Base-by-base conservation (phyloP, 2,329 filamentous ascomycete species). In the Curvularia lunata region DNA sequence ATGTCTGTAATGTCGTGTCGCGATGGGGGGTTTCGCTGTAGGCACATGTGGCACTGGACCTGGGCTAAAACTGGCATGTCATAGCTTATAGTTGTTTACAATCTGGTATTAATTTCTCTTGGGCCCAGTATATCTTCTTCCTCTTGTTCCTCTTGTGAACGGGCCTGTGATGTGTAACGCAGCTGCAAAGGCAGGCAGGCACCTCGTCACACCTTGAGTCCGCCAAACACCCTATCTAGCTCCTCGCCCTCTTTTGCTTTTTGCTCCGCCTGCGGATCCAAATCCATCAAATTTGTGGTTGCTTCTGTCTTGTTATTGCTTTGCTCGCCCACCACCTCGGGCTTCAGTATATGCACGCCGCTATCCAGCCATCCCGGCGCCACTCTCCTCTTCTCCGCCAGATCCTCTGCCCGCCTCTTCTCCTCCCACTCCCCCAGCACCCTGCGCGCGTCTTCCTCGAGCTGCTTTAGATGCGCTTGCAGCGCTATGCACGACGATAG, bases 301-400 rank as follows among this genome's bases (percentile, higher is more conserved):
- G 63, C 38, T 55, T 48, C 46, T 59, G 62, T 32, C 54, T 48
- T 49, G 59, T 58, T 55, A 71, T 23, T 77, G 54, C 79, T 82
- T 16, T 32, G 30, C 10, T 69, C 71, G 52, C 50, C 64, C 25
- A 69, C 68, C 34, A 65, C 84, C 77, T 89, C 86, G 0, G 91
- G 91, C 76, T 90, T 84, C 50, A 94, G 75, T 47, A 94, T 78
- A 52, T 72, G 86, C 18, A 76, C 75, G 49, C 85, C 84, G 54
- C 91, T 89, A 68, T 94, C 91, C 66, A 94, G 78, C 89, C 90
- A 95, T 0, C 91, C 91, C 0, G 91, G 91, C 10, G 91, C 91
- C 18, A 92, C 84, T 53, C 90, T 81, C 64, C 91, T 82, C 83
- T 92, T 94, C 84, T 93, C 90, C 4, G 88, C 89, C 60, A 93